Base-by-base conservation (phyloP, 2,329 filamentous ascomycete genomes). In the Aspergillus sp. region DNA sequence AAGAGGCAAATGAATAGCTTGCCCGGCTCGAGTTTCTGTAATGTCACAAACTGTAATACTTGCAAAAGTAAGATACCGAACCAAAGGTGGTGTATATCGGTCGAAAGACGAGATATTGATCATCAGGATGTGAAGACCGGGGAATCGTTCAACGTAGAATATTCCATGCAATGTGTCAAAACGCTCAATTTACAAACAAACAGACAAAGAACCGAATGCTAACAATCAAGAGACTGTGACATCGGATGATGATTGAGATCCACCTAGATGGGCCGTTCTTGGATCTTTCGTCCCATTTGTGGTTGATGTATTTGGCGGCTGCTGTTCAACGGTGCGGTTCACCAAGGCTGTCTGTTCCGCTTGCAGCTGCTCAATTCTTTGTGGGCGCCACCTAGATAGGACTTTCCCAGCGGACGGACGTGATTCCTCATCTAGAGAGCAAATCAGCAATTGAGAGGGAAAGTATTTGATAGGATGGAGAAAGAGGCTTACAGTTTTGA, bases 381-480 rank as follows among this genome's bases (percentile, higher is more conserved):
- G 75, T 1, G 85, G 84, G 55, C 82, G 76, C 81, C 82, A 86
- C 64, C 78, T 83, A 9, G 70, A 70, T 11, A 87, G 73, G 51
- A 86, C 70, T 66, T 85, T 86, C 53, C 75, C 77, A 5, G 81
- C 79, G 11, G 77, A 74, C 2, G 77, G 76, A 58, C 77, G 75
- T 6, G 77, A 74, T 67, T 79, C 79, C 58, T 78, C 76, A 49
- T 80, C 78, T 78, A 47, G 11, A 15, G 15, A 27, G 46, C 39
- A 21, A 39, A 14, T 45, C 33, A 45, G 45, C 52, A 61, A 41
- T 47, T 58, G 52, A 41, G 9, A 17, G 23, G 27, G 19, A 45
- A 19, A 27, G 21, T 9, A 7, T 24, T 9, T 24, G 47, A n/a
- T 2, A 45, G 35, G 7, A 48, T 17, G n/a, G 24, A 14, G 45